These are phyloP conservation scores for Cryptosporidium muris DNA, from an alignment of 169 alveolate genomes.

Conservation along the genomic window DNA sequence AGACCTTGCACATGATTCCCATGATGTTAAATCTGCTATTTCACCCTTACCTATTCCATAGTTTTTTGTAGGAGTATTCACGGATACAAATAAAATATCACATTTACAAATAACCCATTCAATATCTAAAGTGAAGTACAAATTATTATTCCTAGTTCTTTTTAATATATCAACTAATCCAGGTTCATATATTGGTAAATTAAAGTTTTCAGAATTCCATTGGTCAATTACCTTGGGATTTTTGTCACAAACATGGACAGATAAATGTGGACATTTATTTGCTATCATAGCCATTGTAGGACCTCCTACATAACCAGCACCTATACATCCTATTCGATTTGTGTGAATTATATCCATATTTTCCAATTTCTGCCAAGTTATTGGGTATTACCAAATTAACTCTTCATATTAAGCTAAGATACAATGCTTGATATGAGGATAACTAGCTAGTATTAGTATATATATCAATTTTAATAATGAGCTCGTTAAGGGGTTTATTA, in stretches of 20 bases:
- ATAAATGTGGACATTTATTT: conserved; percentile 79
- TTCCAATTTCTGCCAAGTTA: not conserved
- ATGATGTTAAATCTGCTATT: conserved; percentile 78
- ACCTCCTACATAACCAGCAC: conserved; percentile 94
- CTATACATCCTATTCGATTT: conserved; percentile 82
- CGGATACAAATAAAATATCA: conserved; percentile 88
- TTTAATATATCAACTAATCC: conserved; percentile 76
- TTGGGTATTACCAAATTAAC: not conserved
- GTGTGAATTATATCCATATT: not conserved
- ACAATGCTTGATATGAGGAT: not conserved
- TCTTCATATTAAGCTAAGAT: not conserved
- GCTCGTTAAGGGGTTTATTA: too few species aligned
- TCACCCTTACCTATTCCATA: conserved; percentile 78
- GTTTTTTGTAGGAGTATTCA: conserved; percentile 88
- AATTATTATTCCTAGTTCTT: conserved; percentile 77
- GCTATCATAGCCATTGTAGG: conserved; percentile 90
- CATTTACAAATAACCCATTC: conserved; percentile 77
- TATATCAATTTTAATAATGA: not conserved
- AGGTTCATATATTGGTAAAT: conserved; percentile 88
- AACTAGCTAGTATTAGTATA: not conserved
- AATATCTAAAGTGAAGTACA: conserved; percentile 84
- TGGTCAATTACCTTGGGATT: conserved; percentile 76
- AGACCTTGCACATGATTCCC: conserved; percentile 78
- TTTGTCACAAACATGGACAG: conserved; percentile 82
- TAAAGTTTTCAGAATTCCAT: conserved; percentile 78